Percentiles rank a stretch among this genome's conserved stretches.
Conservation (phyloP, 2,329 filamentous ascomycete species). For the Nothopassalora personata region DNA sequence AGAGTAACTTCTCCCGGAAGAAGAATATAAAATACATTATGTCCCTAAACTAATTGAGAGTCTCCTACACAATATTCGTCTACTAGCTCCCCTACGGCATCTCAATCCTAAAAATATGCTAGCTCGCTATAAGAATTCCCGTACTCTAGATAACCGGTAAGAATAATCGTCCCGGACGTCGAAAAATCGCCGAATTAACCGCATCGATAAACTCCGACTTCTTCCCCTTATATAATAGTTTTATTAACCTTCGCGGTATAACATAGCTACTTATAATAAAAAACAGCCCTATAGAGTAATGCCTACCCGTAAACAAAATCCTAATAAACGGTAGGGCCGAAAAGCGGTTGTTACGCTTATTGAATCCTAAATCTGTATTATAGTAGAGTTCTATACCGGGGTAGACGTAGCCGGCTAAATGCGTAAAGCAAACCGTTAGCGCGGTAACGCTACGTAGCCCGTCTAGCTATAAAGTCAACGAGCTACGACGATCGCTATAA, state of each 20-base stretch:
- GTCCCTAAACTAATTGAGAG: constrained; percentile 48
- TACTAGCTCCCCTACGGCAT: constrained; percentile 31
- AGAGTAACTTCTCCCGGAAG: constrained; percentile 44
- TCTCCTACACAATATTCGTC: constrained; percentile 43
- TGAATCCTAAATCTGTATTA: constrained; percentile 19
- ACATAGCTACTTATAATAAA: constrained; percentile 51
- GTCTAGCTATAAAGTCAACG: constrained; percentile 54
- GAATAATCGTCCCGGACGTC: constrained; percentile 46
- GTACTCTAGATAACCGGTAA: constrained; percentile 51
- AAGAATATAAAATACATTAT: constrained; percentile 64
- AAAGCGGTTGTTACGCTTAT: constrained; percentile 40
- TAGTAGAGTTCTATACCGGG: constrained; percentile 40
- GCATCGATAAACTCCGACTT: constrained; percentile 37
- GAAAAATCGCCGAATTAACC: constrained; percentile 45
- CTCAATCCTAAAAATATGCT: constrained; percentile 50
- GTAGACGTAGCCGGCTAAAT: constrained; percentile 54
- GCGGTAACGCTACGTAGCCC: constrained; percentile 62
- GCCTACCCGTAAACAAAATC: constrained; percentile 55
- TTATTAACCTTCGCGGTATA: constrained; percentile 40
- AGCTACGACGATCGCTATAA: constrained; percentile 8
- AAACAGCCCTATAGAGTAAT: constrained; percentile 52
- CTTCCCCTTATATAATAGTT: constrained; percentile 29
- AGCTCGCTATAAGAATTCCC: constrained; percentile 45
- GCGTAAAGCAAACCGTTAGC: constrained; percentile 59
- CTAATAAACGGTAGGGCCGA: constrained; percentile 54